Conservation (phyloP, 805 yeast genomes). For the Cyberlindnera meyerae region DNA sequence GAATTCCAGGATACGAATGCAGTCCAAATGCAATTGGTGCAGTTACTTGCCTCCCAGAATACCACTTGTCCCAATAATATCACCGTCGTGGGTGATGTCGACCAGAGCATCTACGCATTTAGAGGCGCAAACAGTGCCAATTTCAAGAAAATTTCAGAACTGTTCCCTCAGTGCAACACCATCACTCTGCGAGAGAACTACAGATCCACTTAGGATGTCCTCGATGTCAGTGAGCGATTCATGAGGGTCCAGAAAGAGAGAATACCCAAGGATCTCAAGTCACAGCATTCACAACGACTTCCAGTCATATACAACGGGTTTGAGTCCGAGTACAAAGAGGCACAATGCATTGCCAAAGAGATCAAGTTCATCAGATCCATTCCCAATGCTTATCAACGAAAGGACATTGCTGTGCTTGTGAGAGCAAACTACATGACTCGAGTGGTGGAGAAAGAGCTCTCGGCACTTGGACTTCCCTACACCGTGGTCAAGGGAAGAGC, state of each 20-base stretch:
- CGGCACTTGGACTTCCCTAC: slow-evolving; percentile 55
- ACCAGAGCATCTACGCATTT: slow-evolving; percentile 89
- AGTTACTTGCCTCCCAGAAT: slow-evolving; percentile 41
- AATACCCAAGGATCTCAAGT: slow-evolving; percentile 36
- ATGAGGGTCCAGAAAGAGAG: slow-evolving; percentile 58
- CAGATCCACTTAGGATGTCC: slow-evolving; percentile 67
- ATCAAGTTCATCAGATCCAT: slow-evolving; percentile 42
- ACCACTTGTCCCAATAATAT: slow-evolving; percentile 44
- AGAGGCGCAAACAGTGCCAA: slow-evolving; percentile 72
- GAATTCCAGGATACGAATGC: slow-evolving; percentile 92
- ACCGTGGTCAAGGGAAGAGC: slow-evolving; percentile 65
- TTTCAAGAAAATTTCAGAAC: slow-evolving; percentile 49
- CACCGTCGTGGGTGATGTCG: slow-evolving; percentile 94
- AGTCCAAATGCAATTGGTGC: slow-evolving; percentile 68
- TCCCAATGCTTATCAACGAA: slow-evolving; percentile 41
- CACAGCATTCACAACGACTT: slow-evolving; percentile 40
- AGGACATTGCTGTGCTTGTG: slow-evolving; percentile 71
- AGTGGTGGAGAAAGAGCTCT: slow-evolving; percentile 58
- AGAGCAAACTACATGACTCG: slow-evolving; percentile 61
- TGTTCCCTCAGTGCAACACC: slow-evolving; percentile 31
- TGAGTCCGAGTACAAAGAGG: slow-evolving; percentile 46
- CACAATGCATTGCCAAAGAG: slow-evolving; percentile 52
- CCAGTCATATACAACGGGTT: slow-evolving; percentile 44
- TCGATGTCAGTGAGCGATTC: slow-evolving; percentile 57
- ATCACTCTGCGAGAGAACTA: slow-evolving; percentile 65